Conservation (phyloP, 805 yeast species). For the Saturnispora dispora region DNA sequence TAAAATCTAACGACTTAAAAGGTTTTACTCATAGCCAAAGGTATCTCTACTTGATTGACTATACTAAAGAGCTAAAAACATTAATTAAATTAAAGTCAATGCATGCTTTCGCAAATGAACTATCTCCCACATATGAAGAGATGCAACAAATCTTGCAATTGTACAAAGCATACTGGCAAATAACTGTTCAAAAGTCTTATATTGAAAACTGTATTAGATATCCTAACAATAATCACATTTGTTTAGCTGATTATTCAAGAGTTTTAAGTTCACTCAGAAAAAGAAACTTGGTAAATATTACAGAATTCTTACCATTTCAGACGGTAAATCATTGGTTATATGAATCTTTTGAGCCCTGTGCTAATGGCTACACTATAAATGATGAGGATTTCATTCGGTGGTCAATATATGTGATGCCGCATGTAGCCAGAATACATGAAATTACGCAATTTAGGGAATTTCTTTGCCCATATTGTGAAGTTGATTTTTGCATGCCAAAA, state of each 20-base stretch:
- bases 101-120: background rate
- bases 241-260: background rate
- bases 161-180: background rate
- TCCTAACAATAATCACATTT: background rate
- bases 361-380: background rate
- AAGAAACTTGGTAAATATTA: background rate
- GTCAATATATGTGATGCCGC: background rate
- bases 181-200: background rate
- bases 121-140: background rate
- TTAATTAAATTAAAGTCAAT: background rate
- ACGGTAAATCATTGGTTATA: background rate
- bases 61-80: background rate
- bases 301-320: background rate
- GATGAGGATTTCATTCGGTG: background rate
- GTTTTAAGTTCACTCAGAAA: background rate
- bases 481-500: background rate
- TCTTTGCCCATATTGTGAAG: conserved; percentile 1
- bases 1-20: background rate
- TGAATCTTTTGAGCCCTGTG: background rate
- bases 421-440: background rate
- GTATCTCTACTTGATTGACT: background rate
- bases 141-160: background rate
- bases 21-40: background rate
- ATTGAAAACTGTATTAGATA: background rate
- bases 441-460: background rate